Evolutionary conservation across 192 early-diverging fungal species (phyloP).

Genomic region (Gamsiella multidivaricata): DNA sequence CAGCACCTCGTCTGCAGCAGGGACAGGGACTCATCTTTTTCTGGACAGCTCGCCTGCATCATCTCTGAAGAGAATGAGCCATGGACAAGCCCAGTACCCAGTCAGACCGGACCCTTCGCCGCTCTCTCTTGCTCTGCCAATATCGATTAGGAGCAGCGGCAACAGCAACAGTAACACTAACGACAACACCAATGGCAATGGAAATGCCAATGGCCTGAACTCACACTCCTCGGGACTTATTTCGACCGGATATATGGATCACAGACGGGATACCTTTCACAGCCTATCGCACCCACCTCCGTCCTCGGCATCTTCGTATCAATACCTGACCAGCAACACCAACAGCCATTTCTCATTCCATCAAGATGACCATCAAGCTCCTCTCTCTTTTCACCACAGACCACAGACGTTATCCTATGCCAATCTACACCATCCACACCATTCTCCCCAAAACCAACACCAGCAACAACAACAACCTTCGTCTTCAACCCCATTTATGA

Average conservation of each 20-base stretch:
- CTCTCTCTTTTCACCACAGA: conserved; percentile 5
- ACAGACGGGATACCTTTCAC: conserved; percentile 28
- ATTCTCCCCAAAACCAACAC: too few relatives aligned
- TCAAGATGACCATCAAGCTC: conserved; percentile 9
- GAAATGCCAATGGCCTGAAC: background rate
- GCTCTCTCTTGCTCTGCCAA: conserved; percentile 28
- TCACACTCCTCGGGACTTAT: background rate
- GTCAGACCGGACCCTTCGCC: conserved; percentile 4
- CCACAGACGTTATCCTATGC: conserved; percentile 19
- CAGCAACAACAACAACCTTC: background rate
- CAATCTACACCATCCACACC: conserved; percentile 3
- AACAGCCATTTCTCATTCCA: background rate
- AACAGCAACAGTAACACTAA: too few relatives aligned
- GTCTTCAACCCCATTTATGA: background rate
- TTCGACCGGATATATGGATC: conserved; percentile 19
- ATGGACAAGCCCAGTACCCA: background rate
- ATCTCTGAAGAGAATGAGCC: conserved; percentile 2
- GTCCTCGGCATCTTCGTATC: background rate
- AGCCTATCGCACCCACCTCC: conserved; percentile 2
- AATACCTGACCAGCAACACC: conserved; percentile 3
- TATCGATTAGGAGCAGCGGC: conserved; percentile 5
- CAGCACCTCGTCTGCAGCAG: background rate
- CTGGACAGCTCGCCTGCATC: background rate
- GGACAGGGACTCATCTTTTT: conserved; percentile 8
- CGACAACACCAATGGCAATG: too few relatives aligned